A percentile compares a stretch with the other conserved stretches of the same genome.
These are phyloP conservation scores for Neonectria neomacrospora DNA, from an alignment of 2,329 filamentous ascomycete species.

Conservation along the genomic window DNA sequence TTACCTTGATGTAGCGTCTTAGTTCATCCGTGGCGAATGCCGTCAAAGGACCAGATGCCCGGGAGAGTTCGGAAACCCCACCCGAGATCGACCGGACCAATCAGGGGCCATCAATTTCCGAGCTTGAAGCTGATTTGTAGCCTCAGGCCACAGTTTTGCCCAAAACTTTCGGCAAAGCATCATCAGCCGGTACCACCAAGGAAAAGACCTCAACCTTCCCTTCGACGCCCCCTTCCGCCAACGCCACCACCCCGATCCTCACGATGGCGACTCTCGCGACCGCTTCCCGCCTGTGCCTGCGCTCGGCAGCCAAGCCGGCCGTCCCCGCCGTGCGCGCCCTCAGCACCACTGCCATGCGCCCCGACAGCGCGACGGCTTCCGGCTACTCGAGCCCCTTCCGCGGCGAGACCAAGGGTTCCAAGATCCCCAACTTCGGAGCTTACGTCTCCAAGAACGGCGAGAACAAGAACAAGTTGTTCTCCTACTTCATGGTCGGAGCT, in stretches of 20 bases:
- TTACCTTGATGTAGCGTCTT: neutral
- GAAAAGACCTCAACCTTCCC: constrained; percentile 62
- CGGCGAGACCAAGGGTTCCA: constrained; percentile 67
- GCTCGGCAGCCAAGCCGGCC: constrained; percentile 59
- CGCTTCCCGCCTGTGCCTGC: constrained; percentile 76
- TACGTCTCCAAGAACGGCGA: constrained; percentile 79
- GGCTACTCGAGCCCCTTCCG: constrained; percentile 73
- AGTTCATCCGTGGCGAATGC: constrained; percentile 22
- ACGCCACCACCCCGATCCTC: constrained; percentile 45
- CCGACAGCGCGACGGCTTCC: constrained; percentile 59
- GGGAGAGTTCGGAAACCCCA: constrained; percentile 48
- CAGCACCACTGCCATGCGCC: constrained; percentile 64
- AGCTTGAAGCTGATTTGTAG: constrained; percentile 50
- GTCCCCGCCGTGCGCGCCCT: constrained; percentile 62
- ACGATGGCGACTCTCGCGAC: constrained; percentile 76
- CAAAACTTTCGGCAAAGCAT: constrained; percentile 58
- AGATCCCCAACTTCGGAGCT: constrained; percentile 89
- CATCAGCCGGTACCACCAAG: constrained; percentile 51
- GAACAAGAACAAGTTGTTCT: constrained; percentile 85
- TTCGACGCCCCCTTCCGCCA: constrained; percentile 41
- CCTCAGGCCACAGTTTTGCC: constrained; percentile 56
- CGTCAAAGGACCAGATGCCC: constrained; percentile 36
- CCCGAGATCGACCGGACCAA: constrained; percentile 52
- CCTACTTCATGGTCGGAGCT: constrained; percentile 98
- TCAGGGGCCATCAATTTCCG: constrained; percentile 59